Base-by-base conservation (phyloP, 192 early-diverging fungal species). In the Entomortierella parvispora region DNA sequence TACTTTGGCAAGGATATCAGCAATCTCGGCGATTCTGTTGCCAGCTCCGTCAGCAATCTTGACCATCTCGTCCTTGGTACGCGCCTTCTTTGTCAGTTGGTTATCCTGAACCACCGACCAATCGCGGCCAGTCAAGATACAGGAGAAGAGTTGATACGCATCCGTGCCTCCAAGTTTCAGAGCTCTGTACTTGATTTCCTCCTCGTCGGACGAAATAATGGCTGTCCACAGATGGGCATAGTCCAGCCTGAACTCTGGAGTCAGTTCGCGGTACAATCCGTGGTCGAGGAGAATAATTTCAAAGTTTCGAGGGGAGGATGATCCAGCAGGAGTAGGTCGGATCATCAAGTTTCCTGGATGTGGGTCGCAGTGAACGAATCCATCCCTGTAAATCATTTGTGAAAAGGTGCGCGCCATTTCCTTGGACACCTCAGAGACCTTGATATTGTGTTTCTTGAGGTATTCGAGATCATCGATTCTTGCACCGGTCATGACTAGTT, bases 341-440 rank as follows among this genome's bases (percentile, higher is more conserved):
- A 95, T 89, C 67, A 93, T 80, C 28, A 95, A 64, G 76, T 97
- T 97, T 10, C 96, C 96, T 11, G 96, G 94, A 77, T 98, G 96
- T 31, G 95, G 95, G 76, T 98, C 96, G 69, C 94, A 96, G 80
- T 98, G 96, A 14, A 93, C 87, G 60, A 88, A 92, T 7, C 93
- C 93, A 56, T 94, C 87, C 12, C 91, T 81, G 71, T 92, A 96
- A 11, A 96, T 94, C 96, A 98, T 98, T 58, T 96, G 90, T 7
- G 90, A 90, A 72, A 94, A 96, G 6, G 88, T 85, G 3, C 84
- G 85, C 0, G 89, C 88, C 55, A 97, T 84, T 53, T 93, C 90
- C 20, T 85, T 80, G 2, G 95, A 94, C 17, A 98, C 91, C 4
- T 89, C 75, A 0, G 82, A 80, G 1, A 93, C 92, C 63, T 90